Conservation (phyloP, 768 basidiomycete genomes). For the Amanita exitialis region DNA sequence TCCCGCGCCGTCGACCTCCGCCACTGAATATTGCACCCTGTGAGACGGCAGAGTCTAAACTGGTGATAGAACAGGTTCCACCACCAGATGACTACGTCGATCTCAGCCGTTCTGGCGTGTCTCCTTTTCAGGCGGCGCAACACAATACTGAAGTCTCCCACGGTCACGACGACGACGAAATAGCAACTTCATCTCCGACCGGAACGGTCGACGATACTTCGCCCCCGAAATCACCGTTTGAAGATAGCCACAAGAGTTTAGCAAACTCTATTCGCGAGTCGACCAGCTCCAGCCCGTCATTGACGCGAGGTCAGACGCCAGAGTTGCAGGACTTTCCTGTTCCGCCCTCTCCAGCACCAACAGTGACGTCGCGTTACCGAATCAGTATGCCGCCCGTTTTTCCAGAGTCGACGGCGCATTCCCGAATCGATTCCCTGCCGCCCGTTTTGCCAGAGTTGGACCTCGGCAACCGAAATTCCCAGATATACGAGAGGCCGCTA, state of each 20-base stretch:
- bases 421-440: constrained; percentile 36
- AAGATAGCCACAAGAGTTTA: constrained; percentile 18
- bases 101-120: constrained; percentile 56
- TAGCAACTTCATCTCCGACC: constrained; percentile 3
- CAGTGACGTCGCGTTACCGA: constrained; percentile 26
- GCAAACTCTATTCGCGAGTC: not conserved
- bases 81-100: constrained; percentile 47
- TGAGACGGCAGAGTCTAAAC: not conserved
- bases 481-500: not conserved
- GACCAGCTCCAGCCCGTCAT: not conserved
- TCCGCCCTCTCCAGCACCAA: constrained; percentile 24
- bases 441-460: constrained; percentile 46
- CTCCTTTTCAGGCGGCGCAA: constrained; percentile 68
- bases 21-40: not conserved
- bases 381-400: constrained; percentile 29
- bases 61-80: constrained; percentile 6
- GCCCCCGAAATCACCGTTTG: constrained; percentile 12
- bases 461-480: constrained; percentile 30
- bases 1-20: constrained; percentile 3
- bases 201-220: constrained; percentile 16
- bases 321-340: constrained; percentile 27
- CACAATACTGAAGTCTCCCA: constrained; percentile 46
- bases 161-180: constrained; percentile 19
- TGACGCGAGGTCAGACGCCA: constrained; percentile 2
- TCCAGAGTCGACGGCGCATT: constrained; percentile 37